These are phyloP conservation scores for Cucurbita ficifolia DNA, from an alignment of 306 rosid genomes.

Conservation along the genomic window DNA sequence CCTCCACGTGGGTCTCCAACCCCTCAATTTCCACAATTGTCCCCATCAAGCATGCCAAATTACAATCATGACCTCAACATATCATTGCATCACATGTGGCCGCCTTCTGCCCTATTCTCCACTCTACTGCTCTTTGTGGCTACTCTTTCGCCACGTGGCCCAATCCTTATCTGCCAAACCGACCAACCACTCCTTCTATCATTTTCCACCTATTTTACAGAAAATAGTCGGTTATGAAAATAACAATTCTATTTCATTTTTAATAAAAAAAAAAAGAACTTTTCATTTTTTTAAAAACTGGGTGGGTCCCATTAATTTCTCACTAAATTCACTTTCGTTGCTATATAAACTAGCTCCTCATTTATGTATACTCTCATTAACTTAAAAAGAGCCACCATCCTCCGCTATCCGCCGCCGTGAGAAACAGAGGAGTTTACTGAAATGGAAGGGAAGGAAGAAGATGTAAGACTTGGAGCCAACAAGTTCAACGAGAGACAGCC, in stretches of 20 bases:
- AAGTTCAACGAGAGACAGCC: slow-evolving; percentile 81
- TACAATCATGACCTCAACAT: background rate
- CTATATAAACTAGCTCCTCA: background rate
- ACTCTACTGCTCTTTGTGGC: background rate
- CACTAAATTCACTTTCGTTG: background rate
- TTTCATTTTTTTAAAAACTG: background rate
- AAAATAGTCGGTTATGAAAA: background rate
- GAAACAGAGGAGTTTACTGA: background rate
- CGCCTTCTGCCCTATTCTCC: background rate
- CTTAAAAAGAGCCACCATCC: background rate
- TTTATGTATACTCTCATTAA: background rate
- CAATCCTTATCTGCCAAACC: background rate
- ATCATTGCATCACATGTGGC: background rate
- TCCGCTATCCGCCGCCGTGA: background rate
- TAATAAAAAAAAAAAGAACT: too few species aligned
- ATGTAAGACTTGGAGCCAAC: slow-evolving; percentile 76
- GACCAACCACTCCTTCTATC: background rate
- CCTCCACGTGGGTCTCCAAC: background rate
- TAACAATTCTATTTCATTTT: background rate
- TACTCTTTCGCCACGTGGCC: background rate
- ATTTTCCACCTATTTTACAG: background rate
- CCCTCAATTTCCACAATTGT: background rate
- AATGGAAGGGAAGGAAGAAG: slow-evolving; percentile 85
- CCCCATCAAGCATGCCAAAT: background rate
- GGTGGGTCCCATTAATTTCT: background rate